Evolutionary conservation across 495 filamentous ascomycete species (phyloP).

Genomic region (Aspergillus kassunensis): DNA sequence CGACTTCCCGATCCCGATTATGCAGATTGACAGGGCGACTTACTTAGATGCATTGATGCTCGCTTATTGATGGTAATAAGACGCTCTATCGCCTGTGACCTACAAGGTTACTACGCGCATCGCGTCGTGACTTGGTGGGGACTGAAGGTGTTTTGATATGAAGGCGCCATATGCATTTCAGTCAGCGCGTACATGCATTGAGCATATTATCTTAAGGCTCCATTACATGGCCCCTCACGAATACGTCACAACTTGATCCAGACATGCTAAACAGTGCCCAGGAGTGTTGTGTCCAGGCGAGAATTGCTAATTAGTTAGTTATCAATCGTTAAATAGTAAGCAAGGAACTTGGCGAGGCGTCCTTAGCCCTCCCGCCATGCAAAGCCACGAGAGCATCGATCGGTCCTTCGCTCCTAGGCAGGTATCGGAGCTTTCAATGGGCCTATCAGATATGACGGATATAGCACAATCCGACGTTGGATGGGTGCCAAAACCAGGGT

Average conservation of each 20-base stretch:
- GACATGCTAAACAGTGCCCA: neutral
- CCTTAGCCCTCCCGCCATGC: neutral
- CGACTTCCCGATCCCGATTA: neutral
- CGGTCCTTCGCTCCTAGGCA: slow-evolving; percentile 4
- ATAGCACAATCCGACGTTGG: neutral
- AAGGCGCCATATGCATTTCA: neutral
- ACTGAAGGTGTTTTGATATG: neutral
- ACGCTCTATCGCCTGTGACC: neutral
- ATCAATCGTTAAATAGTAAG: neutral
- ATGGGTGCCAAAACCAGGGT: neutral
- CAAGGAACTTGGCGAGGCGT: neutral
- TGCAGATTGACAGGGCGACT: neutral
- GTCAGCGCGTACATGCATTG: neutral
- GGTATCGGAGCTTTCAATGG: neutral
- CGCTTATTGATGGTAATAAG: neutral
- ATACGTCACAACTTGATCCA: neutral
- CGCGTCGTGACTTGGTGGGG: neutral
- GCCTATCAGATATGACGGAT: neutral
- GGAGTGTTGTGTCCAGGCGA: neutral
- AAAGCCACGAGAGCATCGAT: slow-evolving; percentile 4
- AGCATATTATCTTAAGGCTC: neutral
- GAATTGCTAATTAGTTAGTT: too few species aligned
- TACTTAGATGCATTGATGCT: neutral
- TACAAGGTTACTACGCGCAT: neutral
- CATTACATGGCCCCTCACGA: neutral